A percentile compares a stretch with the other conserved stretches of the same genome.
Evolutionary conservation across 176 grass and related monocot species (phyloP).

Genomic region (Avena sativa): DNA sequence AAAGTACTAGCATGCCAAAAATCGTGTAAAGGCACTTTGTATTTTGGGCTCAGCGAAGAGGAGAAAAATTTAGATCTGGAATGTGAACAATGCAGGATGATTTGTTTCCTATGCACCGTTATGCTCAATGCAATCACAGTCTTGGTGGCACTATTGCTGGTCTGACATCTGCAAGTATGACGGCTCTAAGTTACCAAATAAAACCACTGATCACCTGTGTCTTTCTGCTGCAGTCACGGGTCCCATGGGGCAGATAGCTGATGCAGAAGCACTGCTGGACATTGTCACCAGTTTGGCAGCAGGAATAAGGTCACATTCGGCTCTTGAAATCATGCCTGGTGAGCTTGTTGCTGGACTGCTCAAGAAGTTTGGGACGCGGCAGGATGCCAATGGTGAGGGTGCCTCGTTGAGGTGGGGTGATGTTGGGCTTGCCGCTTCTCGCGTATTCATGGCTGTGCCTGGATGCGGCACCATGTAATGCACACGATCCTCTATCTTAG

Average conservation of each 20-base stretch:
- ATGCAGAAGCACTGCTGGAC: slow-evolving; percentile 83
- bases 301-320: slow-evolving; percentile 70
- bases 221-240: slow-evolving; percentile 60
- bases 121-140: no score
- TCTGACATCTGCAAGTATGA: not conserved
- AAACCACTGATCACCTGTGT: not conserved
- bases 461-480: slow-evolving; percentile 84
- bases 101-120: no score
- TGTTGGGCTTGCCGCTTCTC: slow-evolving; percentile 53
- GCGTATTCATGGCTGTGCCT: slow-evolving; percentile 65
- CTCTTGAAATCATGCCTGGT: slow-evolving; percentile 66
- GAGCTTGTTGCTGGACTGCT: slow-evolving; percentile 69
- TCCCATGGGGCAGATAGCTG: slow-evolving; percentile 86
- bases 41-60: no score
- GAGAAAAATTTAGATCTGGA: no score
- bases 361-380: slow-evolving; percentile 56
- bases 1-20: no score
- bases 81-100: no score
- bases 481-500: not conserved
- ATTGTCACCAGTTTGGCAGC: slow-evolving; percentile 66
- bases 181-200: not conserved
- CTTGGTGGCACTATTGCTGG: no score
- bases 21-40: no score
- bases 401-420: slow-evolving; percentile 50
- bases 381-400: slow-evolving; percentile 36